These are phyloP conservation scores for Pythium plurisporium DNA, from an alignment of 352 stramenopile species.

Conservation along the genomic window DNA sequence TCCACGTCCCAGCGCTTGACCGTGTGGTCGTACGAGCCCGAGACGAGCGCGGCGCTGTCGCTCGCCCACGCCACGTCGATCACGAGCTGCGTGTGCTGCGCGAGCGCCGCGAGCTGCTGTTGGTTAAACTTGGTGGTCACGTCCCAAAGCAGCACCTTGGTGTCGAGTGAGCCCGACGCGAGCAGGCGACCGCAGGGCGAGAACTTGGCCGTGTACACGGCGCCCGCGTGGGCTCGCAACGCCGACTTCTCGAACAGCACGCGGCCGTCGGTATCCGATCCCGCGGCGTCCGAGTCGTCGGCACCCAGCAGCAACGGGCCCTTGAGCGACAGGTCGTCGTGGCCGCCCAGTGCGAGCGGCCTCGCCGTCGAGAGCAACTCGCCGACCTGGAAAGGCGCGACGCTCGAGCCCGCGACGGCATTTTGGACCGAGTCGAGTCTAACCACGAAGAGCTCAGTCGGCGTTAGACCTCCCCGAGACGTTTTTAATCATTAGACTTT, in stretches of 20 bases:
- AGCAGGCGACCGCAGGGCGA: slow-evolving; percentile 77
- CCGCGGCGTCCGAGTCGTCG: slow-evolving; percentile 58
- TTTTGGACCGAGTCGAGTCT: slow-evolving; percentile 71
- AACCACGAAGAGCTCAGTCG: neutral
- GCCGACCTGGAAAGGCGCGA: slow-evolving; percentile 66
- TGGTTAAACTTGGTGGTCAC: slow-evolving; percentile 88
- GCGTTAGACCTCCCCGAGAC: neutral
- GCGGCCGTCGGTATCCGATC: slow-evolving; percentile 42
- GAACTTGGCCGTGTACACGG: slow-evolving; percentile 87
- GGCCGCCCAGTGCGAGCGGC: slow-evolving; percentile 28
- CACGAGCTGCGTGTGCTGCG: slow-evolving; percentile 76
- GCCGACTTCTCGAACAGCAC: slow-evolving; percentile 82
- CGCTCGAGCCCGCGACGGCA: slow-evolving; percentile 6
- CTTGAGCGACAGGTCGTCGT: slow-evolving; percentile 30
- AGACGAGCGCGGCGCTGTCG: slow-evolving; percentile 68
- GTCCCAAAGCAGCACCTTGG: slow-evolving; percentile 82
- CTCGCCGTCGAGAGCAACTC: slow-evolving; percentile 55
- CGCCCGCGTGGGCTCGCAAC: slow-evolving; percentile 64
- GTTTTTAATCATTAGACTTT: no score
- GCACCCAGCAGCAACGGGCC: slow-evolving; percentile 32
- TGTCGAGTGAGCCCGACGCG: slow-evolving; percentile 75
- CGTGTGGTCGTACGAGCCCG: slow-evolving; percentile 83
- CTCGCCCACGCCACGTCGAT: slow-evolving; percentile 85
- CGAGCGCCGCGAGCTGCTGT: slow-evolving; percentile 71
- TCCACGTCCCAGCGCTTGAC: slow-evolving; percentile 88